Evolutionary conservation across 345 rosid species (phyloP).

Genomic region (Linum lewisii): DNA sequence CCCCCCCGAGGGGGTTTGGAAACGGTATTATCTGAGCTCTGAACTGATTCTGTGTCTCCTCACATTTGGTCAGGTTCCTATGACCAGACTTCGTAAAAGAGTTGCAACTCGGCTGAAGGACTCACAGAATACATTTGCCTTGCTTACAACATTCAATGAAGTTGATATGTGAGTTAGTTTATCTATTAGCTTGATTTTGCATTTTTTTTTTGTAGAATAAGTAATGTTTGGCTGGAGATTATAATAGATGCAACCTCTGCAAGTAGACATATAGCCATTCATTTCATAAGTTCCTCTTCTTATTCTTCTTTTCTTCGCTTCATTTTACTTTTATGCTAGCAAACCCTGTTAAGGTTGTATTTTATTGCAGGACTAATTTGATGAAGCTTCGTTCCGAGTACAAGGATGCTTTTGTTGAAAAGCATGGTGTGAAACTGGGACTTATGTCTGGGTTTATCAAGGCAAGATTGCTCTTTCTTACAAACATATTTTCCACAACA

Average conservation of each 20-base stretch:
- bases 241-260: background rate
- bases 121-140: conserved; percentile 90
- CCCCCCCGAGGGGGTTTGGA: background rate
- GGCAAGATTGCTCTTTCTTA: conserved; percentile 22
- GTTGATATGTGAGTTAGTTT: conserved; percentile 71
- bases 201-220: background rate
- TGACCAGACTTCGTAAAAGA: conserved; percentile 95
- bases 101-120: conserved; percentile 95
- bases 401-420: conserved; percentile 90
- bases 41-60: background rate
- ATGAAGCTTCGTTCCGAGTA: conserved; percentile 95
- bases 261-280: background rate
- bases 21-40: background rate
- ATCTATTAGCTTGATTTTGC: background rate
- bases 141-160: conserved; percentile 97
- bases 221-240: background rate
- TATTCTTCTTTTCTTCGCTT: background rate
- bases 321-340: background rate
- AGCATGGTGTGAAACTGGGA: conserved; percentile 96
- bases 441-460: conserved; percentile 97
- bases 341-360: background rate
- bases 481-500: background rate
- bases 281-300: background rate
- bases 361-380: conserved; percentile 72
- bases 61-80: conserved; percentile 55